Base-by-base conservation (phyloP, 1,284 basidiomycete genomes). In the Ceratobasidium sp. region DNA sequence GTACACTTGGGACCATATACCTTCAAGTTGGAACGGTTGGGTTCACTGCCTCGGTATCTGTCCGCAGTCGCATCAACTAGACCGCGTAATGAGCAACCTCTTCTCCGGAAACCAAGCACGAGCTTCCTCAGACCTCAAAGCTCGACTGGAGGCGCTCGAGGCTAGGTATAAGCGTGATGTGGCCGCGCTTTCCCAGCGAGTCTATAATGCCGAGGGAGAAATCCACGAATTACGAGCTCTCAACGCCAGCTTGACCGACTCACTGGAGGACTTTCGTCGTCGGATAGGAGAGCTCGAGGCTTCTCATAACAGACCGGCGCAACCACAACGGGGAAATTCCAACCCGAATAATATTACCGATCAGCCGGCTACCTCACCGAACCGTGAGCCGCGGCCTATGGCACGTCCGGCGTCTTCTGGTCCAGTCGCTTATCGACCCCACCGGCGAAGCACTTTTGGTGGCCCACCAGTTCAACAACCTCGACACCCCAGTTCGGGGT, bases 351-450 rank as follows among this genome's bases (percentile, higher is more conserved):
- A 35, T n/a, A 8, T 20, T 17, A 8, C 33, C 15, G 33, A 39
- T 23, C 58, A n/a, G 5, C 20, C 58, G 1, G 17, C 33, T 20
- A n/a, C 8, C 4, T 15, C 28, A 23, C 35, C 58, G 13, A 39
- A 10, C 58, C 58, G 17, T 8, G 58, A 74, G 26, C 69, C 47
- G 8, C 69, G 39, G 11, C 45, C 45, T n/a, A n/a, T n/a, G 20
- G 56, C 45, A 35, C 60, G 35, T 20, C 31, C 58, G 17, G 60
- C 47, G 6, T 8, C 58, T 11, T 58, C 56, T 15, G n/a, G 7
- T 26, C 64, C 26, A 20, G 15, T 74, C 28, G 28, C 58, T 1
- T 74, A 74, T 28, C 69, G 35, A 49, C 69, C 66, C 7, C 54
- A 68, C 23, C 56, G 69, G 8, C 60, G 45, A 37, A 61, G 47